These are phyloP conservation scores for Neonectria coccinea DNA, from an alignment of 2,329 filamentous ascomycete species.

Conservation along the genomic window DNA sequence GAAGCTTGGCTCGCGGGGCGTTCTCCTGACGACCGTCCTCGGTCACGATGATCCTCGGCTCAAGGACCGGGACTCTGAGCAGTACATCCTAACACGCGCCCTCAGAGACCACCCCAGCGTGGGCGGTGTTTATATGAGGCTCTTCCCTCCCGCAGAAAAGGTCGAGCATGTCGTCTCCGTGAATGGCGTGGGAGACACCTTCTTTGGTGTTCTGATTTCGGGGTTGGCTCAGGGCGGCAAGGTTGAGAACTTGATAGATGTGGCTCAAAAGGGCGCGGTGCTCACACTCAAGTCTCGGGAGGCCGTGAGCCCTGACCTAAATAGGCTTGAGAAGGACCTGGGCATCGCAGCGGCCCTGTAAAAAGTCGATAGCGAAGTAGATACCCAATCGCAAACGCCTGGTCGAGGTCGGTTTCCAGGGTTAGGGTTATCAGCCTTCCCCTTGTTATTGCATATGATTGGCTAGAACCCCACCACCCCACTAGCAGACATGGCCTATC, in stretches of 20 bases:
- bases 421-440: slow-evolving; percentile 42
- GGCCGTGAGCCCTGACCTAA: slow-evolving; percentile 74
- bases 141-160: slow-evolving; percentile 74
- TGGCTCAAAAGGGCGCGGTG: slow-evolving; percentile 85
- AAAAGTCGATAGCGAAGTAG: background rate
- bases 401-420: slow-evolving; percentile 17
- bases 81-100: slow-evolving; percentile 78
- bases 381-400: slow-evolving; percentile 19
- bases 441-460: slow-evolving; percentile 30
- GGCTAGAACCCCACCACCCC: slow-evolving; percentile 27
- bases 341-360: slow-evolving; percentile 39
- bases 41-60: slow-evolving; percentile 75
- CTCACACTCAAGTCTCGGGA: slow-evolving; percentile 81
- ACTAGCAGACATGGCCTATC: slow-evolving; percentile 32
- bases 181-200: slow-evolving; percentile 94
- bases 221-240: slow-evolving; percentile 73
- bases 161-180: slow-evolving; percentile 85
- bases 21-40: slow-evolving; percentile 80
- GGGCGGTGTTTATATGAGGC: slow-evolving; percentile 85
- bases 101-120: slow-evolving; percentile 63
- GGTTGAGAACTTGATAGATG: slow-evolving; percentile 73
- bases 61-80: slow-evolving; percentile 68
- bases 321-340: slow-evolving; percentile 58
- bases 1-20: slow-evolving; percentile 82
- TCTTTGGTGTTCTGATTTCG: slow-evolving; percentile 86